Percentiles rank a stretch among this genome's conserved stretches.
These are phyloP conservation scores for Pythium insidiosum DNA, from an alignment of 352 stramenopile genomes.

Conservation along the genomic window DNA sequence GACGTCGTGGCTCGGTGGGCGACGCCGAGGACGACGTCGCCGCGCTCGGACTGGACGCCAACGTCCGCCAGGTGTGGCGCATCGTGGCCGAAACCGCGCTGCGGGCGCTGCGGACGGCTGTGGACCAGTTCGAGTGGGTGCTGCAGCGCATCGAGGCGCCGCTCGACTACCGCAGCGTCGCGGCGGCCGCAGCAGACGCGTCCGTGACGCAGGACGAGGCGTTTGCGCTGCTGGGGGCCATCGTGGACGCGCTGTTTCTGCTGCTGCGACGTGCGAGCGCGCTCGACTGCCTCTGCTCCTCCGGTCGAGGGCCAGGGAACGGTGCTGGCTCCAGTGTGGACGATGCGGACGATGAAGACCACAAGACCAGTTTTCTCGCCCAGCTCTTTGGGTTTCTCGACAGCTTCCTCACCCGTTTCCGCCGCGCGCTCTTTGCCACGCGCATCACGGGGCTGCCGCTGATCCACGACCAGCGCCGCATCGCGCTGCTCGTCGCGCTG, in stretches of 20 bases:
- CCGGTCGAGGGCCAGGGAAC: slow-evolving; percentile 12
- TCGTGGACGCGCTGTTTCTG: slow-evolving; percentile 51
- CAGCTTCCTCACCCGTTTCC: slow-evolving; percentile 38
- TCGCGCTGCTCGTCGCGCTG: slow-evolving; percentile 39
- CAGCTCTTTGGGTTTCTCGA: slow-evolving; percentile 46
- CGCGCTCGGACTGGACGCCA: slow-evolving; percentile 12
- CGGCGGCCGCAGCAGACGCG: neutral
- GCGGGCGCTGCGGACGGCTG: slow-evolving; percentile 28
- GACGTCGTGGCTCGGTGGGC: neutral
- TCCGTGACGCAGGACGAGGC: slow-evolving; percentile 27
- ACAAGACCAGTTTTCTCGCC: slow-evolving; percentile 28
- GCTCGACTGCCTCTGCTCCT: slow-evolving; percentile 29
- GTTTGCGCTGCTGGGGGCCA: slow-evolving; percentile 33
- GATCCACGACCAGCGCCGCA: slow-evolving; percentile 40
- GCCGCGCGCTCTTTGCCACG: slow-evolving; percentile 38
- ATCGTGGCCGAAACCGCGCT: slow-evolving; percentile 31
- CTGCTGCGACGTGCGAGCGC: slow-evolving; percentile 38
- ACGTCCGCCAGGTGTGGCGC: slow-evolving; percentile 28
- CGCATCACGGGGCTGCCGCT: slow-evolving; percentile 35
- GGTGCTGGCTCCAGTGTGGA: no score
- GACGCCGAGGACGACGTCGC: neutral
- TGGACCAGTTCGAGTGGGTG: slow-evolving; percentile 48
- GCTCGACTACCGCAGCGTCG: slow-evolving; percentile 16
- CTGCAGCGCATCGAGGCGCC: slow-evolving; percentile 31
- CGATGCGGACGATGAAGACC: slow-evolving; percentile 9